Evolutionary conservation across 2,329 filamentous ascomycete genomes (phyloP), one percentile per base, ranked within the genome.

Genomic region (Annulohypoxylon truncatum): DNA sequence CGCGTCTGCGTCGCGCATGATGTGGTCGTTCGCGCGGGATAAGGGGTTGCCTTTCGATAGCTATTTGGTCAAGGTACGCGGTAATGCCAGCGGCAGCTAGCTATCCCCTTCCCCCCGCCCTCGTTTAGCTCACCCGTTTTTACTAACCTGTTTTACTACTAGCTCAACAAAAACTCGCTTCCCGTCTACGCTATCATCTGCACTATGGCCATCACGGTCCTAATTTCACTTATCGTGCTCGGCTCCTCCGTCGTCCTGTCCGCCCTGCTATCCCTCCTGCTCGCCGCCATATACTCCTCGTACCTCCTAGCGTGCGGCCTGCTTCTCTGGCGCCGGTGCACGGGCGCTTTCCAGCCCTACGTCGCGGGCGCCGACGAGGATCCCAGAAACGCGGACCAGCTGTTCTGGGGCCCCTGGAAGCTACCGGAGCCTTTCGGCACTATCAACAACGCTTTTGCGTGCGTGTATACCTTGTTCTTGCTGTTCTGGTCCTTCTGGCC

Each of bases 401-500:
- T 71, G 2, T 58, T 24, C 6, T 89, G 86, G 86, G 87, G 87
- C 0, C 85, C 85, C 0, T 89, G 85, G 81, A 82, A 81, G 42
- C 61, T 89, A 0, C 83, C 82, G 0, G 85, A 85, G 3, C 71
- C 79, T 0, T 72, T 85, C 1, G 86, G 87, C 0, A 84, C 81
- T 4, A 70, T 82, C 20, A 88, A 88, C 73, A 89, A 89, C 61
- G 72, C 79, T 0, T 84, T 87, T 52, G 82, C 85, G 0, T 85
- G 83, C 69, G 52, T 79, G 2, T 89, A 87, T 70, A 82, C 84
- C 72, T 61, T 84, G 0, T 82, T 88, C 40, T 78, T 88, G 1
- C 81, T 85, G 9, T 88, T 89, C 75, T 89, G 84, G 80, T 82
- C 80, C 20, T 84, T 88, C 48, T 86, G 82, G 82, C 85, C 78